Percentiles rank a stretch among this genome's conserved stretches.
Evolutionary conservation across 371 early-diverging fungal species (phyloP).

Genomic region (Rhizomucor pusillus): DNA sequence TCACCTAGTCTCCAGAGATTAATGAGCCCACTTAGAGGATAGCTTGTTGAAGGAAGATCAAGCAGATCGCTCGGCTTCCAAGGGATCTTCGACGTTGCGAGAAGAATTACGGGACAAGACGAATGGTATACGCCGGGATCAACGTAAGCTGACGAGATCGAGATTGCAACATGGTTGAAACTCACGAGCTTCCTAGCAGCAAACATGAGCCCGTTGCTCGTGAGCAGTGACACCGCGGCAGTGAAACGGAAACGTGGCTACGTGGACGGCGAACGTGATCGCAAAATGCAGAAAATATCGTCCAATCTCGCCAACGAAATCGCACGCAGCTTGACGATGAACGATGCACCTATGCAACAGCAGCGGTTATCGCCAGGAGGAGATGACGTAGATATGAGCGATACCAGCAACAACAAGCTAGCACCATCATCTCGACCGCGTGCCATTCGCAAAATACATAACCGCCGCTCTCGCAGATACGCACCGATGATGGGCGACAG

Average conservation of each 20-base stretch:
- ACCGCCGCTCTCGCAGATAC: neutral
- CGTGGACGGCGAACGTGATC: conserved; percentile 29
- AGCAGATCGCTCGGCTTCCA: no score
- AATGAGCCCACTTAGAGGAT: conserved; percentile 20
- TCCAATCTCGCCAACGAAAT: conserved; percentile 42
- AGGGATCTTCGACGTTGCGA: no score
- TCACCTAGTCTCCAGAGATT: neutral
- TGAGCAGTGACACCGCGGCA: conserved; percentile 6
- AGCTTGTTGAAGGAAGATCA: conserved; percentile 19
- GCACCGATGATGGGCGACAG: conserved; percentile 3
- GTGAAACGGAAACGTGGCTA: conserved; percentile 44
- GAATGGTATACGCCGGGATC: no score
- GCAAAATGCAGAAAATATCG: conserved; percentile 42
- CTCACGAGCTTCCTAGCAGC: no score
- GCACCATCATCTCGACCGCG: conserved; percentile 2
- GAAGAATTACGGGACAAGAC: neutral
- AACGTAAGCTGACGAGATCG: no score
- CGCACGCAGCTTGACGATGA: conserved; percentile 39
- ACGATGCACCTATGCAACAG: conserved; percentile 10
- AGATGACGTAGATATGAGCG: neutral
- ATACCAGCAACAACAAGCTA: conserved; percentile 3
- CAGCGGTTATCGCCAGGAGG: no score
- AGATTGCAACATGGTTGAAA: no score
- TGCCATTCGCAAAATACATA: neutral
- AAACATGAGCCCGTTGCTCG: conserved; percentile 2